Evolutionary conservation across 139 green algal genomes (phyloP).

Genomic region (Chlorella sp.): DNA sequence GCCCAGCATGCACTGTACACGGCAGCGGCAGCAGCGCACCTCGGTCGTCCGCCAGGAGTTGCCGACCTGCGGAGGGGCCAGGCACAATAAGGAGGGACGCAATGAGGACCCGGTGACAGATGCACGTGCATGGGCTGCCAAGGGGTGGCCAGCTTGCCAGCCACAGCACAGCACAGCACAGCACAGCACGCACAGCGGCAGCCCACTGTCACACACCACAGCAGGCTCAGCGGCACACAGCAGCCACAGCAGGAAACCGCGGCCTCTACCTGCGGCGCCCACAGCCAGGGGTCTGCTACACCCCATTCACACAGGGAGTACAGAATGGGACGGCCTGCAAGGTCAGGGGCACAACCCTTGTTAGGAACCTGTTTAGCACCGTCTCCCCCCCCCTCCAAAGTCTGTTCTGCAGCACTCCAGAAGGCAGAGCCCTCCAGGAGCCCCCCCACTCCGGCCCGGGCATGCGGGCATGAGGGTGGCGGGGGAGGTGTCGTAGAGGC

Average conservation of each 20-base stretch:
- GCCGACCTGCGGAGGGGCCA: slow-evolving; percentile 1
- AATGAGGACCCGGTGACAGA: no score
- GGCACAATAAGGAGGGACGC: background rate
- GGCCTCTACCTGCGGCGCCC: slow-evolving; percentile 51
- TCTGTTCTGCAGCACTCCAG: no score
- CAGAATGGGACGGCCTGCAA: slow-evolving; percentile 65
- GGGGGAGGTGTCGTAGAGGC: no score
- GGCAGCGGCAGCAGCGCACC: background rate
- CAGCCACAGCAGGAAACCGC: background rate
- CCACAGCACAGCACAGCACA: background rate
- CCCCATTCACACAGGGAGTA: slow-evolving; percentile 83
- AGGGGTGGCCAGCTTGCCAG: background rate
- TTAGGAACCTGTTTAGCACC: no score
- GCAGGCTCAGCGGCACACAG: background rate
- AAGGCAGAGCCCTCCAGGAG: no score
- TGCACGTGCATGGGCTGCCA: background rate
- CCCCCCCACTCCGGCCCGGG: no score
- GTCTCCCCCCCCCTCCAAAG: no score
- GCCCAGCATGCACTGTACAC: background rate
- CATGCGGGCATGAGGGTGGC: no score
- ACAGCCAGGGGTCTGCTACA: slow-evolving; percentile 73
- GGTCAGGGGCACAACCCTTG: no score
- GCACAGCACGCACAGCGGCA: background rate
- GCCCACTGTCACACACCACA: background rate
- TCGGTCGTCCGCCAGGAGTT: slow-evolving; percentile 16